Evolutionary conservation across 2,329 filamentous ascomycete species (phyloP).

Genomic region (Lachnellula cervina): DNA sequence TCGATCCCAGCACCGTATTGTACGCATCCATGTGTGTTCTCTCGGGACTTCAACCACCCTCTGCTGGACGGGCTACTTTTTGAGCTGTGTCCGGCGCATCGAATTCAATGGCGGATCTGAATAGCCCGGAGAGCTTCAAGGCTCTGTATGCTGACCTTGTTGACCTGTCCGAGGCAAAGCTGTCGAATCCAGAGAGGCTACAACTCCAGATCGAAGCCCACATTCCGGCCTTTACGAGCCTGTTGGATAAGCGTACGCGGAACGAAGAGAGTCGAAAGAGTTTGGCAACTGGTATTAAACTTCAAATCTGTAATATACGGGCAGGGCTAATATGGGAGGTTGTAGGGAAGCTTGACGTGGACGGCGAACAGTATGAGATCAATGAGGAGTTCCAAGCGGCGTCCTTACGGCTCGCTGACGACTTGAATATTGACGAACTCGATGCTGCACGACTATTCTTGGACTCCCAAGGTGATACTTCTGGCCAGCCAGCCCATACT

Average conservation of each 20-base stretch:
- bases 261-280: slow-evolving; percentile 70
- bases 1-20: neutral
- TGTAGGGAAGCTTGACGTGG: slow-evolving; percentile 69
- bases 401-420: slow-evolving; percentile 76
- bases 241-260: slow-evolving; percentile 71
- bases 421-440: slow-evolving; percentile 84
- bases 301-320: neutral
- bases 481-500: slow-evolving; percentile 70
- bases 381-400: slow-evolving; percentile 86
- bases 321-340: slow-evolving; percentile 18
- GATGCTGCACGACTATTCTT: slow-evolving; percentile 74
- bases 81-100: slow-evolving; percentile 19
- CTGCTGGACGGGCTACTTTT: slow-evolving; percentile 10
- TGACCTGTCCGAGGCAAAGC: slow-evolving; percentile 65
- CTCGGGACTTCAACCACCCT: slow-evolving; percentile 7
- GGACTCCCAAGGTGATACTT: slow-evolving; percentile 61
- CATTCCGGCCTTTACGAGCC: slow-evolving; percentile 60
- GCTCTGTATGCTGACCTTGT: slow-evolving; percentile 81
- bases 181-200: slow-evolving; percentile 66
- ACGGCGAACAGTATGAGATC: slow-evolving; percentile 69
- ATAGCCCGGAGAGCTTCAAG: slow-evolving; percentile 71
- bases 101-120: slow-evolving; percentile 62
- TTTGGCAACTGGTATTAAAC: slow-evolving; percentile 57
- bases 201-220: slow-evolving; percentile 61
- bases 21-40: slow-evolving; percentile 2